These are phyloP conservation scores for Fusarium ambrosium DNA, from an alignment of 2,329 filamentous ascomycete species.

Conservation along the genomic window DNA sequence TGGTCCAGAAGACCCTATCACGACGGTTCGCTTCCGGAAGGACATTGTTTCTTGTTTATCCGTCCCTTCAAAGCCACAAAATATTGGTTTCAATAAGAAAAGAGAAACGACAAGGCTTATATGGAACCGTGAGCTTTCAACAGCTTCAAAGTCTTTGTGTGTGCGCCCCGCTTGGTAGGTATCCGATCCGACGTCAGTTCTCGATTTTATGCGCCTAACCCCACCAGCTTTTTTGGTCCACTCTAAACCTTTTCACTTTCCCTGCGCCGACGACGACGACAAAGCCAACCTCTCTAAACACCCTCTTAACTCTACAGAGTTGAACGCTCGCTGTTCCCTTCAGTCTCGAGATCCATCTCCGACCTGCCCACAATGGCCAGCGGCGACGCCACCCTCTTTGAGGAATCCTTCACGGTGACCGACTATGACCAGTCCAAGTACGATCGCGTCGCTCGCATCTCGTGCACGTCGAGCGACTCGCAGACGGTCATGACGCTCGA, in stretches of 20 bases:
- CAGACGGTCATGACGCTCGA: constrained; percentile 86
- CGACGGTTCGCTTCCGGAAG: constrained; percentile 69
- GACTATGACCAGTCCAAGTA: constrained; percentile 88
- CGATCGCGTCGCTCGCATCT: constrained; percentile 91
- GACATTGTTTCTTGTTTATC: constrained; percentile 59
- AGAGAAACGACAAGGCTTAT: constrained; percentile 1
- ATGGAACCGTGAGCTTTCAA: neutral
- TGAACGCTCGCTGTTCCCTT: neutral
- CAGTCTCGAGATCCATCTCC: neutral
- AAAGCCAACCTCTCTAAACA: neutral
- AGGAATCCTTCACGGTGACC: constrained; percentile 90
- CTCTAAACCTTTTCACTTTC: constrained; percentile 44
- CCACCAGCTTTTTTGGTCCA: constrained; percentile 40
- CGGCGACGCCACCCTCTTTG: constrained; percentile 92
- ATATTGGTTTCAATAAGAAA: neutral
- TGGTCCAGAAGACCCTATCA: constrained; percentile 56
- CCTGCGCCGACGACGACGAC: constrained; percentile 20
- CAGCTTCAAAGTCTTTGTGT: constrained; percentile 14
- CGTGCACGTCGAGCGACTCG: constrained; percentile 80
- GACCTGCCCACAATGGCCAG: constrained; percentile 48
- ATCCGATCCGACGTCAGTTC: constrained; percentile 17
- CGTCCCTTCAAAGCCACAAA: neutral
- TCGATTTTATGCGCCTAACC: constrained; percentile 36
- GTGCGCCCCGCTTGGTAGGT: constrained; percentile 44
- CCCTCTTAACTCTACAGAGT: neutral